These are phyloP conservation scores for Lepidium campestre DNA, from an alignment of 441 rosid genomes.

Conservation along the genomic window DNA sequence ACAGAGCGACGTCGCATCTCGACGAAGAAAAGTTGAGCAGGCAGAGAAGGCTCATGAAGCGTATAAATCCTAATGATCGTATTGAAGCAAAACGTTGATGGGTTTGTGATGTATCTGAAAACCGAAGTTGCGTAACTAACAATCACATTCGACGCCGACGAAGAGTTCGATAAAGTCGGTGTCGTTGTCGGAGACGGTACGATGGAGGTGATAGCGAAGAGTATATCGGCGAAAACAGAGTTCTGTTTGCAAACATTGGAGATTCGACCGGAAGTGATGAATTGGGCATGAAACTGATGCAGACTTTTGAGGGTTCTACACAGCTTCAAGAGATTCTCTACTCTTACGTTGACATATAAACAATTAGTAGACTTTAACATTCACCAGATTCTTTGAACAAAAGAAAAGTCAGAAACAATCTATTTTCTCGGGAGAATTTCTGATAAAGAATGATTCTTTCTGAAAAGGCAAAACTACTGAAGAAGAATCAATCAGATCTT, in stretches of 20 bases:
- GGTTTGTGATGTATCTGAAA: conserved; percentile 38
- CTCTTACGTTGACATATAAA: not conserved
- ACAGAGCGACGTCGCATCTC: conserved; percentile 47
- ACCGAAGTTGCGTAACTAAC: conserved; percentile 33
- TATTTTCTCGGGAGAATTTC: not conserved
- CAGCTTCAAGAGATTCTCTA: conserved; percentile 25
- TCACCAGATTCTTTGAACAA: not conserved
- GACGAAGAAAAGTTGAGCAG: conserved; percentile 39
- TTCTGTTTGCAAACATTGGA: conserved; percentile 6
- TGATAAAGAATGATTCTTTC: not conserved
- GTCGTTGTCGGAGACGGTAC: not conserved
- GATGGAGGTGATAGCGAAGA: conserved; percentile 33
- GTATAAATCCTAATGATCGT: conserved; percentile 43
- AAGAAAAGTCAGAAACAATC: not conserved
- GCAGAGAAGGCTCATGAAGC: conserved; percentile 38
- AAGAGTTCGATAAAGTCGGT: not conserved
- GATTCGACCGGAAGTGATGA: conserved; percentile 36
- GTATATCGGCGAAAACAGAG: conserved; percentile 31
- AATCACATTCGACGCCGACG: not conserved
- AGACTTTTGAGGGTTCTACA: conserved; percentile 42
- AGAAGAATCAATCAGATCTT: not conserved
- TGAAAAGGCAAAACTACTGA: not conserved
- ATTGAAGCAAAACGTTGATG: conserved; percentile 53
- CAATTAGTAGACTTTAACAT: not conserved
- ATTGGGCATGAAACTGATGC: conserved; percentile 46